These are phyloP conservation scores for Pyrenophora graminea DNA, from an alignment of 2,329 filamentous ascomycete species.

Conservation along the genomic window DNA sequence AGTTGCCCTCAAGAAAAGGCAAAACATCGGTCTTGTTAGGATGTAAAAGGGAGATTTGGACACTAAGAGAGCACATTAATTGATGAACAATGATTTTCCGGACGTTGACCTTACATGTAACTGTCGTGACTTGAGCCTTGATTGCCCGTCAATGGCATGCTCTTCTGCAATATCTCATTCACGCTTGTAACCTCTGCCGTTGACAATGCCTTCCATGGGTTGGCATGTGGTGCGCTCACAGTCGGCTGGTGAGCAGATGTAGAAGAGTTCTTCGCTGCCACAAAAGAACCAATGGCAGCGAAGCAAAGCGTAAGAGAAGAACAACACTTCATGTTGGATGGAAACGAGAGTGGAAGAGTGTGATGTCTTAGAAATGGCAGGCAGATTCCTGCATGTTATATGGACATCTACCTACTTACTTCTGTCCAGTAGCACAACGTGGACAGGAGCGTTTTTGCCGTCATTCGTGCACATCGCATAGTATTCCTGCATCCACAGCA, in stretches of 20 bases:
- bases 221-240: conserved; percentile 12
- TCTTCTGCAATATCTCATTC: conserved; percentile 12
- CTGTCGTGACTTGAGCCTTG: conserved; percentile 17
- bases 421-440: background rate
- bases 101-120: conserved; percentile 13
- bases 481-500: background rate
- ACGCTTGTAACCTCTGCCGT: conserved; percentile 15
- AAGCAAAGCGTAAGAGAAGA: conserved; percentile 4
- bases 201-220: conserved; percentile 18
- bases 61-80: conserved; percentile 6
- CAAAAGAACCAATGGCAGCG: conserved; percentile 6
- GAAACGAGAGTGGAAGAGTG: background rate
- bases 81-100: background rate
- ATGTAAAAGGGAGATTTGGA: conserved; percentile 15
- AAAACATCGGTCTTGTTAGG: conserved; percentile 31
- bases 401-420: background rate
- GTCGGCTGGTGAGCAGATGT: conserved; percentile 10
- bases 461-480: conserved; percentile 6
- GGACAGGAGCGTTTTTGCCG: background rate
- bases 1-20: conserved; percentile 17
- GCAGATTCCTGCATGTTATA: conserved; percentile 3
- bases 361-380: background rate
- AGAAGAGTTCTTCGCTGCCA: conserved; percentile 6
- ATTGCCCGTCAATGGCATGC: conserved; percentile 14
- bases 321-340: conserved; percentile 4